A percentile compares a stretch with the other conserved stretches of the same genome.
These are phyloP conservation scores for Xylariaceae sp. DNA, from an alignment of 2,329 filamentous ascomycete species.

Conservation along the genomic window DNA sequence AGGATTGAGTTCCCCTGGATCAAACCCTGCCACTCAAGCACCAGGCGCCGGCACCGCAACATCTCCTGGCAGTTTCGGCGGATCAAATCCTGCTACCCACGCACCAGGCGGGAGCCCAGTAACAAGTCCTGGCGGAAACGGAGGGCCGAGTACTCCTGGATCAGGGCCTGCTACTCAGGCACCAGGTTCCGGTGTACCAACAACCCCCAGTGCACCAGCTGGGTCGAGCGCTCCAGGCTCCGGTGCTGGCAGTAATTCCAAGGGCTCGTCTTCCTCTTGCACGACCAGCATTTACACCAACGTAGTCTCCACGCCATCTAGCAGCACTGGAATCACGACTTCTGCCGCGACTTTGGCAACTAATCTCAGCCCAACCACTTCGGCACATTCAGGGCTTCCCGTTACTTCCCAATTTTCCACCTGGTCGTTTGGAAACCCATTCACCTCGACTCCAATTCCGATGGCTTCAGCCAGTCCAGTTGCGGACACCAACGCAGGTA, in stretches of 20 bases:
- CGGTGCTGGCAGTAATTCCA: background rate
- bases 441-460: background rate
- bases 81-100: background rate
- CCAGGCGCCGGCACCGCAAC: background rate
- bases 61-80: too few relatives aligned
- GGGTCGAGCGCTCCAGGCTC: conserved; percentile 11
- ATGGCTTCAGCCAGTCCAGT: conserved; percentile 5
- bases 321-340: conserved; percentile 5
- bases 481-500: conserved; percentile 8
- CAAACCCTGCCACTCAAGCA: background rate
- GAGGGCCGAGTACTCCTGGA: too few relatives aligned
- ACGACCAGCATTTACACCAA: conserved; percentile 15
- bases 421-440: conserved; percentile 9
- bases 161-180: background rate
- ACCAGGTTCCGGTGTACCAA: background rate
- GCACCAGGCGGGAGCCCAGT: background rate
- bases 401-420: background rate
- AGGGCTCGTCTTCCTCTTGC: conserved; percentile 11
- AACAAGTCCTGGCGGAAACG: background rate
- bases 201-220: background rate
- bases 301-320: conserved; percentile 6
- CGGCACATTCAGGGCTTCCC: conserved; percentile 3
- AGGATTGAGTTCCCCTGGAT: background rate
- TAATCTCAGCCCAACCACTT: conserved; percentile 5
- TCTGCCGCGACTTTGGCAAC: conserved; percentile 9